These are phyloP conservation scores for Zygoascus sp. DNA, from an alignment of 1,139 yeast species.

Conservation along the genomic window DNA sequence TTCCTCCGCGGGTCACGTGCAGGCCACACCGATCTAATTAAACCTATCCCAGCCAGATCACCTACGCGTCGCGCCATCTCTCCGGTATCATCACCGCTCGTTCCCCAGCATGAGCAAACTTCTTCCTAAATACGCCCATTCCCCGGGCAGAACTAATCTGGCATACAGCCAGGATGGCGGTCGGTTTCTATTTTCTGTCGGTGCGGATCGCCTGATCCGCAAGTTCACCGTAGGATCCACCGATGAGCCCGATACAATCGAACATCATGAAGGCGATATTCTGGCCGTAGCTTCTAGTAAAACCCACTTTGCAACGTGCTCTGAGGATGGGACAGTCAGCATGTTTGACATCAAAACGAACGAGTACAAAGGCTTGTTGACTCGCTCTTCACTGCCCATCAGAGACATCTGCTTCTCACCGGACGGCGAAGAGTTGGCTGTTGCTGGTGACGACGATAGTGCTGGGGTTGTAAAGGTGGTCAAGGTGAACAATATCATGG, in stretches of 20 bases:
- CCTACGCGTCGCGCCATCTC: too few species aligned
- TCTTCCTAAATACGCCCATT: conserved; percentile 29
- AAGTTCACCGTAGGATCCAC: conserved; percentile 32
- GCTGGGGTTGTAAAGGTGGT: conserved; percentile 43
- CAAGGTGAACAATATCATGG: conserved; percentile 43
- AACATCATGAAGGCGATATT: conserved; percentile 30
- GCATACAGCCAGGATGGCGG: conserved; percentile 36
- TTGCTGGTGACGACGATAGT: conserved; percentile 75
- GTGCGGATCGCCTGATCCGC: conserved; percentile 36
- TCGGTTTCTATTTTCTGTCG: conserved; percentile 34
- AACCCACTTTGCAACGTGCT: conserved; percentile 34
- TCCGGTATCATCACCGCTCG: too few species aligned
- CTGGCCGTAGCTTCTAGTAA: conserved; percentile 22
- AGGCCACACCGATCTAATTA: too few species aligned
- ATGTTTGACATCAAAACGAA: conserved; percentile 30
- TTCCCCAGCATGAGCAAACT: conserved; percentile 10
- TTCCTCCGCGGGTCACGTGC: too few species aligned
- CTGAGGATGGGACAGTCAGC: conserved; percentile 37
- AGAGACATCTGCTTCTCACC: conserved; percentile 64
- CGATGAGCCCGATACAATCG: conserved; percentile 31
- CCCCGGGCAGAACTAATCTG: conserved; percentile 34
- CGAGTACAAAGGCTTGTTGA: conserved; percentile 27
- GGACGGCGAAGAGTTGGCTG: conserved; percentile 62
- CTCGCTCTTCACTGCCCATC: conserved; percentile 53
- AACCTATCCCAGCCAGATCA: too few species aligned